A percentile compares a stretch with the other conserved stretches of the same genome.
Evolutionary conservation across 306 rosid species (phyloP).

Genomic region (Alnus rubra): DNA sequence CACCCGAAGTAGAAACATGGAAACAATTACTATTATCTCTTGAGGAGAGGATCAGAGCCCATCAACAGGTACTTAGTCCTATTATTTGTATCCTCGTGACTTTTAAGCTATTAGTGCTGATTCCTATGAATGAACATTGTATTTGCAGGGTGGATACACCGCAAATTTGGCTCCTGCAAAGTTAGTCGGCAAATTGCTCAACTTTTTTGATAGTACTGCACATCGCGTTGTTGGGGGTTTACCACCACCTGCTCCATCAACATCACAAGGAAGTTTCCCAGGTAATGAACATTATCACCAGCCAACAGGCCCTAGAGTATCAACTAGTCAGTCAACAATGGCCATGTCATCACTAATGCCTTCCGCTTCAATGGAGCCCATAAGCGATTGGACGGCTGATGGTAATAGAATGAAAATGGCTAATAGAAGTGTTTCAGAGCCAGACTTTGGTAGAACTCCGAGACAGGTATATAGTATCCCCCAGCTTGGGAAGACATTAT

Average conservation of each 20-base stretch:
- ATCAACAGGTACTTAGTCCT: conserved; percentile 68
- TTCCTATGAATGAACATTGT: conserved; percentile 25
- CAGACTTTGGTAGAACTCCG: conserved; percentile 82
- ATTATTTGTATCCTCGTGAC: conserved; percentile 3
- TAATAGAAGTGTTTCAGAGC: conserved; percentile 94
- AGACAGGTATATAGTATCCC: conserved; percentile 60
- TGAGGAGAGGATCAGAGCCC: conserved; percentile 85
- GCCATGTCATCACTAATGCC: conserved; percentile 83
- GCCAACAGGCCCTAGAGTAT: conserved; percentile 52
- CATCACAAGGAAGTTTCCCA: conserved; percentile 49
- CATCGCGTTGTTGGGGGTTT: conserved; percentile 92
- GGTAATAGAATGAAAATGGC: conserved; percentile 52
- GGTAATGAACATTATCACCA: conserved; percentile 61
- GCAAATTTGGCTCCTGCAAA: conserved; percentile 76
- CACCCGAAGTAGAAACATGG: conserved; percentile 89
- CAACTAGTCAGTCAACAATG: conserved; percentile 82
- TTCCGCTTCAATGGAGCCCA: conserved; percentile 84
- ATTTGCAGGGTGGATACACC: conserved; percentile 79
- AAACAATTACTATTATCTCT: conserved; percentile 74
- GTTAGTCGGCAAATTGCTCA: conserved; percentile 76
- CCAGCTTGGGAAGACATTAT: neutral
- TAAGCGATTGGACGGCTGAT: conserved; percentile 69
- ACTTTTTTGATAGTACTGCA: conserved; percentile 87
- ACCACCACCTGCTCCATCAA: conserved; percentile 80
- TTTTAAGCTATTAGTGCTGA: conserved; percentile 19